Evolutionary conservation across 345 rosid genomes (phyloP).

Genomic region (Eutrema japonicum): DNA sequence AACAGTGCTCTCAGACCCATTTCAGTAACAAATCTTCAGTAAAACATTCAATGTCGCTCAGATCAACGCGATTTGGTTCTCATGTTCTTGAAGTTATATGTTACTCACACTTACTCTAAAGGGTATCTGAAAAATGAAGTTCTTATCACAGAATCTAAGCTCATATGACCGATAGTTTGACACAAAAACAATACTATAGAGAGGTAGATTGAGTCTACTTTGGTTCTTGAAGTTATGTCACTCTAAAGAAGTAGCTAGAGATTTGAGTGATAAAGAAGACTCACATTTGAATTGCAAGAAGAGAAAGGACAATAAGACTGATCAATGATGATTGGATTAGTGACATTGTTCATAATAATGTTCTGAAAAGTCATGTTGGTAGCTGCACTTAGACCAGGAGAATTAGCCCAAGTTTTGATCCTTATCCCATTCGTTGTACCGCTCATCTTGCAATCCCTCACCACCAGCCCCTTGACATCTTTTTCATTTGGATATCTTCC

Average conservation of each 20-base stretch:
- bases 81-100: background rate
- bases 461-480: conserved; percentile 55
- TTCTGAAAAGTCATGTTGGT: conserved; percentile 62
- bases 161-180: background rate
- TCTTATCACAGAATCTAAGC: background rate
- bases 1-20: conserved; percentile 10
- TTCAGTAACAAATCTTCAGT: background rate
- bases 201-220: background rate
- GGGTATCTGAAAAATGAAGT: background rate
- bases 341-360: conserved; percentile 56
- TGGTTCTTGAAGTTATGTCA: background rate
- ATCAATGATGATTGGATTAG: conserved; percentile 63
- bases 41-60: background rate
- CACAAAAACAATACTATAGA: background rate
- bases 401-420: conserved; percentile 72
- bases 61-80: background rate
- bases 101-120: background rate
- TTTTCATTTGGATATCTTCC: conserved; percentile 58
- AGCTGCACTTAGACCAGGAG: conserved; percentile 58
- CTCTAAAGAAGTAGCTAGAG: background rate
- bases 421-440: conserved; percentile 58
- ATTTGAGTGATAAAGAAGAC: conserved; percentile 17
- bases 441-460: conserved; percentile 55
- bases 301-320: conserved; percentile 61
- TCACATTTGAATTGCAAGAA: conserved; percentile 53